Base-by-base conservation (phyloP, 139 green algal species). In the Coccomyxa sp. region DNA sequence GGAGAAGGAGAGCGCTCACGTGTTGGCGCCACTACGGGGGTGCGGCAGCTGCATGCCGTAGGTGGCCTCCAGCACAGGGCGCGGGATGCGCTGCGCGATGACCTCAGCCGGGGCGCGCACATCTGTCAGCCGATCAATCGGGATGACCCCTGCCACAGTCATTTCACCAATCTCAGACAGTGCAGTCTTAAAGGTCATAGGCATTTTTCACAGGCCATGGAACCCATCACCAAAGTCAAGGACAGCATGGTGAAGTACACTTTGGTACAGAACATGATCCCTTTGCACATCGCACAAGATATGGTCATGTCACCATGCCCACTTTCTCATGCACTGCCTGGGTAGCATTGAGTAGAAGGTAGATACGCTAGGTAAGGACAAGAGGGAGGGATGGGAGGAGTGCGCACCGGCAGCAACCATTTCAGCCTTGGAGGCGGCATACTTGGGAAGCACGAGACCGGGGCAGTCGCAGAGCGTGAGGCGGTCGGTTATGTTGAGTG, bases 111-210 rank as follows among this genome's bases (percentile, higher is more conserved):
- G 93, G 0, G 85, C 85, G 1, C 92, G 87, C 13, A 98, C 92
- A 60, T 98, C 96, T 51, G 95, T 98, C 27, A 99, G 91, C 10
- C 95, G 88, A 85, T 99, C 97, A 67, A 99, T 98, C 77, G 97
- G 97, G 27, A 99, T 92, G 21, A 99, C 97, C 76, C 97, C 97
- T 88, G 90, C 80, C 78, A 10, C n/a, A 7, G 67, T 57, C 30
- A 16, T 51, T 51, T 7, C 63, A 13, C 17, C 16, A 74, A n/a
- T 23, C 57, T 11, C 30, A 18, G 17, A 21, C 31, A 79, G 0
- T 45, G 32, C n/a, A 67, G 16, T 30, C 0, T n/a, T 76, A 21
- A n/a, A 27, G n/a, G 67, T 27, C 67, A 32, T 27, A 25, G 67
- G 27, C 67, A 76, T 27, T 14, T 32, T 76, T 0, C 27, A 76